Evolutionary conservation across 441 rosid species (phyloP).

Genomic region (Syzygium malaccense): DNA sequence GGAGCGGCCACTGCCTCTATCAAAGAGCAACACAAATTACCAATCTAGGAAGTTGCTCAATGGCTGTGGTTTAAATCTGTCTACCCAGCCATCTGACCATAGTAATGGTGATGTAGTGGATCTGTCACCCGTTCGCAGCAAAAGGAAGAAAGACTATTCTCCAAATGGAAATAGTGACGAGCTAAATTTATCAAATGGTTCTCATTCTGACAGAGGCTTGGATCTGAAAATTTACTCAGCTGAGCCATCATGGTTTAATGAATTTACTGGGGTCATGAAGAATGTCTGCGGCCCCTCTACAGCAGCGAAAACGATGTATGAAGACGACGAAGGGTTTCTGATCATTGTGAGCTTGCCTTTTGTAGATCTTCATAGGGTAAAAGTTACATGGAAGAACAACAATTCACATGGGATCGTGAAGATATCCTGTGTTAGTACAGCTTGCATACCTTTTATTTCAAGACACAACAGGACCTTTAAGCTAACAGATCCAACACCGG

Average conservation of each 20-base stretch:
- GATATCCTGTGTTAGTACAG: constrained; percentile 48
- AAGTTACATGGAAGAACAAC: constrained; percentile 66
- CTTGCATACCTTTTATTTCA: constrained; percentile 47
- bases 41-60: constrained; percentile 49
- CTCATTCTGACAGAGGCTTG: constrained; percentile 22
- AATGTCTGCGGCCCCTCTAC: constrained; percentile 52
- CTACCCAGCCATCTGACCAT: constrained; percentile 62
- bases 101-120: constrained; percentile 43
- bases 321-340: constrained; percentile 54
- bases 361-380: constrained; percentile 58
- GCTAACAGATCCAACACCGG: constrained; percentile 83
- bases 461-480: constrained; percentile 55
- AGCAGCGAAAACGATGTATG: constrained; percentile 59
- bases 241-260: constrained; percentile 47
- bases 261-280: constrained; percentile 54
- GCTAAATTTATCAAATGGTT: constrained; percentile 32
- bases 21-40: constrained; percentile 31
- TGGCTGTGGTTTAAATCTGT: constrained; percentile 61
- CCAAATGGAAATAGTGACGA: constrained; percentile 43
- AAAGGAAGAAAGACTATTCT: constrained; percentile 53
- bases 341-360: constrained; percentile 61
- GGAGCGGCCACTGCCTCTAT: constrained; percentile 38
- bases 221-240: constrained; percentile 35
- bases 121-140: constrained; percentile 44
- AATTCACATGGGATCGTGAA: constrained; percentile 50